Evolutionary conservation across 495 filamentous ascomycete genomes (phyloP), one percentile per base, ranked within the genome.

Genomic region (Aspergillus ostianus): DNA sequence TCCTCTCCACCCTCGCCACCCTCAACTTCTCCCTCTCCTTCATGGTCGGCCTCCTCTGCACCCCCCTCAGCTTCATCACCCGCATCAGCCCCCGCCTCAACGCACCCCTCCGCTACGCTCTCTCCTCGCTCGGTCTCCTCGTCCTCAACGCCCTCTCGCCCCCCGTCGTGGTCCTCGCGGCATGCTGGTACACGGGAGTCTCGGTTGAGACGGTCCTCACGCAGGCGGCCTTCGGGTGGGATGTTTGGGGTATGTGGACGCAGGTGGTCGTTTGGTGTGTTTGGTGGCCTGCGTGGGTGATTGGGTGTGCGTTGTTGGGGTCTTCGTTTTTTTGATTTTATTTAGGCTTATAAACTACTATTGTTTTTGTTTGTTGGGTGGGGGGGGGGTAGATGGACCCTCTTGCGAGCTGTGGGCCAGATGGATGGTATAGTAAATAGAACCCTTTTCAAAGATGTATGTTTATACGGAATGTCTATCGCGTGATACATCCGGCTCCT

Each of bases 261-360:
- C 76, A 88, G 59, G 85, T 98, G 8, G 86, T 98, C 44, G 86
- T 98, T 18, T 98, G 95, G 92, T 90, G 91, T 71, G 91, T 98
- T 29, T 98, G 94, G 94, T 98, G 93, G 93, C 95, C 94, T 8
- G 92, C 90, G 21, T 98, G 94, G 95, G 64, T 97, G 54, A 82
- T 84, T 15, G 91, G 83, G 20, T 75, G 76, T 58, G 76, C 87
- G 0, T 64, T 84, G 56, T 61, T 83, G 47, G 77, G 76, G 51
- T 68, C 70, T 55, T 78, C 74, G 8, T 58, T 78, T 36, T 77
- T 78, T 55, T 76, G 55, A 67, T n/a, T n/a, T 56, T 13, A 49
- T 49, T 15, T 12, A 20, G 7, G 7, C 18, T 47, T 47, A 2
- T 3, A 2, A 32, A 12, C 47, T 49, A 0, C 21, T 49, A 20